A percentile compares a stretch with the other conserved stretches of the same genome.
phyloP scores from a whole-genome alignment of 1,284 basidiomycete species.

The Farysia itapuensis region DNA sequence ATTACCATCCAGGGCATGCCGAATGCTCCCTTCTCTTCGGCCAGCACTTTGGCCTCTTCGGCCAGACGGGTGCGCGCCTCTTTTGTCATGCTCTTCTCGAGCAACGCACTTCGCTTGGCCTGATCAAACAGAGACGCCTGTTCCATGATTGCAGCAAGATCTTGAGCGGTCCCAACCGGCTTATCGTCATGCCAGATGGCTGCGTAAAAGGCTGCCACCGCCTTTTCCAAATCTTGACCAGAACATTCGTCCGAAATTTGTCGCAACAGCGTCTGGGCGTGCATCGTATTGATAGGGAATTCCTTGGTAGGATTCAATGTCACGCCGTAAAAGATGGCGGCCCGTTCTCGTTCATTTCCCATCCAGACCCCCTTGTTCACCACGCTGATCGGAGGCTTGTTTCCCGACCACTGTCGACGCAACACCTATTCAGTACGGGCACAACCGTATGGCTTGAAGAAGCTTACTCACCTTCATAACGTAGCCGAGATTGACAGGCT shows the following conservation, averaged over 20 bases:
- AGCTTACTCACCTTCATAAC: conserved; percentile 50
- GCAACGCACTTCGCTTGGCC: not conserved
- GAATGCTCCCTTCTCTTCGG: conserved; percentile 17
- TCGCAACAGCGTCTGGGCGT: conserved; percentile 37
- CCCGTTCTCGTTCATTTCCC: conserved; percentile 35
- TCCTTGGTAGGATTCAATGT: conserved; percentile 30
- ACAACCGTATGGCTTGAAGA: no score
- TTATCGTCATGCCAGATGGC: conserved; percentile 43
- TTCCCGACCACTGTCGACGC: conserved; percentile 32
- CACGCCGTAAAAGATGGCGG: conserved; percentile 44
- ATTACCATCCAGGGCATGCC: conserved; percentile 44
- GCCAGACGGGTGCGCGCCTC: not conserved
- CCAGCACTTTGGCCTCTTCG: conserved; percentile 3
- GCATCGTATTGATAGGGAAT: conserved; percentile 53
- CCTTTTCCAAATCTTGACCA: conserved; percentile 5
- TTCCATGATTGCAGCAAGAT: conserved; percentile 24
- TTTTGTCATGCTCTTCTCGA: conserved; percentile 2
- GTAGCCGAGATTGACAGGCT: conserved; percentile 49
- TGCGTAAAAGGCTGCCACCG: conserved; percentile 28
- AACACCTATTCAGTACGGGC: not conserved
- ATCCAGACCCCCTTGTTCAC: conserved; percentile 53
- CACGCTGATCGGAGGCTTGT: conserved; percentile 52
- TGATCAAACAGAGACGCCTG: not conserved
- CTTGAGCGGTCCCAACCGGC: conserved; percentile 16
- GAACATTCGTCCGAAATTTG: conserved; percentile 6